Evolutionary conservation across 768 basidiomycete genomes (phyloP).

Genomic region (Phaffia australis): DNA sequence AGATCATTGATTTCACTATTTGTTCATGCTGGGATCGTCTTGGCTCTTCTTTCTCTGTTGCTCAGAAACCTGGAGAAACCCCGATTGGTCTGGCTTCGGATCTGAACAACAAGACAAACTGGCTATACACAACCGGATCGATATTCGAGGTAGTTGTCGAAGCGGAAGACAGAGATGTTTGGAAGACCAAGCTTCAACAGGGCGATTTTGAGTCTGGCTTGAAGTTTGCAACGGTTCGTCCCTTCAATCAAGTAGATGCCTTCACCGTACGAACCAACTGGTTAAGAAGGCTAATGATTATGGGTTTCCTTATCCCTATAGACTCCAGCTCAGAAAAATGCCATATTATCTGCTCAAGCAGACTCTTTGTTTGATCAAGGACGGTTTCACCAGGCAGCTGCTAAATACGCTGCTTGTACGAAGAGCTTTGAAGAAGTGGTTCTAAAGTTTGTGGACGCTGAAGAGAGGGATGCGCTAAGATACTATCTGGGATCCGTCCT

Average conservation of each 20-base stretch:
- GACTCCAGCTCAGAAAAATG: constrained; percentile 79
- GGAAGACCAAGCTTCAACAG: constrained; percentile 77
- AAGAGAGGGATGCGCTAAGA: constrained; percentile 78
- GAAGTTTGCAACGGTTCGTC: constrained; percentile 63
- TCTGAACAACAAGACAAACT: constrained; percentile 77
- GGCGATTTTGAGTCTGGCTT: constrained; percentile 68
- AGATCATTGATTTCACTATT: background rate
- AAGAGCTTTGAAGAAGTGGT: constrained; percentile 66
- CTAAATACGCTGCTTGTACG: constrained; percentile 72
- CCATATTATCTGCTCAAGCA: constrained; percentile 72
- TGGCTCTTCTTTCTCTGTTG: constrained; percentile 4
- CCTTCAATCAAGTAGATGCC: background rate
- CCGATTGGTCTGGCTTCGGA: constrained; percentile 70
- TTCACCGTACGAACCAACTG: background rate
- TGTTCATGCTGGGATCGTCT: background rate
- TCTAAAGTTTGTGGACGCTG: constrained; percentile 76
- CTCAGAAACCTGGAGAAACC: constrained; percentile 61
- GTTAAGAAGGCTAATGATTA: background rate
- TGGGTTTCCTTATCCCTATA: constrained; percentile 34
- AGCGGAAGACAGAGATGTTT: constrained; percentile 88
- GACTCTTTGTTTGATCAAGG: constrained; percentile 64
- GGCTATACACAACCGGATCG: constrained; percentile 82
- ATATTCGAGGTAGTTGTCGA: constrained; percentile 74
- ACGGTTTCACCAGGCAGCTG: constrained; percentile 81
- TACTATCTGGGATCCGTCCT: constrained; percentile 80